Evolutionary conservation across 495 filamentous ascomycete genomes (phyloP).

Genomic region (Aspergillus bertholletiae): DNA sequence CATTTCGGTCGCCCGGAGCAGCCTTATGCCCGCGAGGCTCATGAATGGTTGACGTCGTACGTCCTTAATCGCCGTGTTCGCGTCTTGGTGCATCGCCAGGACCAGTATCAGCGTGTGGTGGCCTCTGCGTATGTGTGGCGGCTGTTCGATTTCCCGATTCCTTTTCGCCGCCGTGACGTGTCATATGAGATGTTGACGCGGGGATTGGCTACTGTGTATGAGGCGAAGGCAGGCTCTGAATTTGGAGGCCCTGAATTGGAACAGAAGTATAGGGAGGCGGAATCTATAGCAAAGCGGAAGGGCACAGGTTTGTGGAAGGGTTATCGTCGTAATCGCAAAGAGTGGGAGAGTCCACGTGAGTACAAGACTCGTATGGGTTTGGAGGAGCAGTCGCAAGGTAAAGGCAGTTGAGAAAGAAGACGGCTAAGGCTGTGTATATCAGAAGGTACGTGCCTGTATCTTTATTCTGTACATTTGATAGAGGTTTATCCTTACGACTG

Average conservation of each 20-base stretch:
- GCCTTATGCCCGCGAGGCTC: slow-evolving; percentile 75
- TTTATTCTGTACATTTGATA: background rate
- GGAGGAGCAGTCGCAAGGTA: slow-evolving; percentile 37
- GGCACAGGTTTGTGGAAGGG: slow-evolving; percentile 77
- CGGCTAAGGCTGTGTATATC: slow-evolving; percentile 2
- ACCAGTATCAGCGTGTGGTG: slow-evolving; percentile 91
- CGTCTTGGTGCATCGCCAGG: slow-evolving; percentile 72
- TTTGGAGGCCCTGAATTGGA: slow-evolving; percentile 68
- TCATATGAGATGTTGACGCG: slow-evolving; percentile 82
- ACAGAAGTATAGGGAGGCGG: slow-evolving; percentile 64
- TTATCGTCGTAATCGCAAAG: slow-evolving; percentile 32
- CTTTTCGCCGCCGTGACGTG: slow-evolving; percentile 68
- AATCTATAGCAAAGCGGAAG: slow-evolving; percentile 64
- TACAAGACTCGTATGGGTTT: slow-evolving; percentile 70
- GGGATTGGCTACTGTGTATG: slow-evolving; percentile 86
- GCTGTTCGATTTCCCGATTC: slow-evolving; percentile 49
- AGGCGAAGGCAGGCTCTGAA: slow-evolving; percentile 82
- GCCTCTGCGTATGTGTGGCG: slow-evolving; percentile 76
- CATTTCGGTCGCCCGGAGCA: slow-evolving; percentile 90
- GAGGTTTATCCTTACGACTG: slow-evolving; percentile 7
- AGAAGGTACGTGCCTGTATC: background rate
- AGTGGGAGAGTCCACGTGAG: slow-evolving; percentile 73
- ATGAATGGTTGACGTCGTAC: slow-evolving; percentile 70
- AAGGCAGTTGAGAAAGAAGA: slow-evolving; percentile 31
- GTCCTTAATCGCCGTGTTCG: slow-evolving; percentile 72